Percentiles rank a stretch among this genome's conserved stretches.
Conservation (phyloP, 257 asterid species). For the Solanum rostratum region DNA sequence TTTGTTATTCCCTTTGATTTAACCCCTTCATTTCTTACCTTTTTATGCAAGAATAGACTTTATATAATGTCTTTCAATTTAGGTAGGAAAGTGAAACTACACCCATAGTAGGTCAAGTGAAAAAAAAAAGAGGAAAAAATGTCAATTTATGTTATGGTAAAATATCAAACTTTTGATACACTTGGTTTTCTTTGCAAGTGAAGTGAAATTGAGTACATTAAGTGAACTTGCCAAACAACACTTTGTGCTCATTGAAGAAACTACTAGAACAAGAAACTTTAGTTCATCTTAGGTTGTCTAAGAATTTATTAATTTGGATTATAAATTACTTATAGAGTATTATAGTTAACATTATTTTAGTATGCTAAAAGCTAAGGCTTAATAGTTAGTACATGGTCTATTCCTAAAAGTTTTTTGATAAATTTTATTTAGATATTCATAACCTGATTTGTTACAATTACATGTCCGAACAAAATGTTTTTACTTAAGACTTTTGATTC, state of each 20-base stretch:
- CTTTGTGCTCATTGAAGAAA: neutral
- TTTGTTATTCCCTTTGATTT: neutral
- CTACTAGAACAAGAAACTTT: neutral
- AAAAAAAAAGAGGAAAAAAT: neutral
- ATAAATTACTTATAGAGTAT: neutral
- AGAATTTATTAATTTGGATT: neutral
- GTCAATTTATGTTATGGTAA: neutral
- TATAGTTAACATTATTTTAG: neutral
- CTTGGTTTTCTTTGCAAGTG: constrained; percentile 1
- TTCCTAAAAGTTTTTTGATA: neutral
- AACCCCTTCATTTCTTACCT: neutral
- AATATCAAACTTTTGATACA: neutral
- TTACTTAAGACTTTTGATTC: neutral
- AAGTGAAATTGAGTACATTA: neutral
- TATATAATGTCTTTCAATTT: neutral
- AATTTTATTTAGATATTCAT: neutral
- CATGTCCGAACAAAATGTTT: neutral
- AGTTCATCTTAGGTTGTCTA: neutral
- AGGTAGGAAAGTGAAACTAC: neutral
- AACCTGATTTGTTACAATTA: neutral
- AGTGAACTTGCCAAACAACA: neutral
- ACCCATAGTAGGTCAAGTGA: neutral
- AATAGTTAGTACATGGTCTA: neutral
- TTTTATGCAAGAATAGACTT: neutral
- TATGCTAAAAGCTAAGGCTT: neutral